phyloP scores from a whole-genome alignment of 1,284 basidiomycete genomes.

The Rhodotorula sp. region DNA sequence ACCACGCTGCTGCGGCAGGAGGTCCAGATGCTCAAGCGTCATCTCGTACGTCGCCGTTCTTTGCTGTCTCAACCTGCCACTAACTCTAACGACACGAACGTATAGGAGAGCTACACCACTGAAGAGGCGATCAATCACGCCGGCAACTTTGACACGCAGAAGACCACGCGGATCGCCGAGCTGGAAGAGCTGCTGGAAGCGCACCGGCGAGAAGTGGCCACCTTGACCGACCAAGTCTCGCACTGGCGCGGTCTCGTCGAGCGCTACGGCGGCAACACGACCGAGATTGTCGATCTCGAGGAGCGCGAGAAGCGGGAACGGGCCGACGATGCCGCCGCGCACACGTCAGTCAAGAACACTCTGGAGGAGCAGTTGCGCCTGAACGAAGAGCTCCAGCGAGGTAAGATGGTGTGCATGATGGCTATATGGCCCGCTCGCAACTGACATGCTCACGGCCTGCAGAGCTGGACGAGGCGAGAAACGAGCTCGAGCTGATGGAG shows the following conservation, averaged over 20 bases:
- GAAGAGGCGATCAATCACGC: slow-evolving; percentile 44
- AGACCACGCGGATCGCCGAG: slow-evolving; percentile 44
- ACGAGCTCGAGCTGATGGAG: slow-evolving; percentile 50
- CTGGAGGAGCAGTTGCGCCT: slow-evolving; percentile 31
- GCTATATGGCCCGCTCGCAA: no score
- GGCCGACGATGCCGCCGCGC: background rate
- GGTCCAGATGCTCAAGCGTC: slow-evolving; percentile 43
- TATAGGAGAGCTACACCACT: slow-evolving; percentile 42
- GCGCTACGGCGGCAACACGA: slow-evolving; percentile 38
- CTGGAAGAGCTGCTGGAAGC: slow-evolving; percentile 44
- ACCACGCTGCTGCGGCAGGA: slow-evolving; percentile 42
- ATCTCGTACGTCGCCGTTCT: slow-evolving; percentile 34
- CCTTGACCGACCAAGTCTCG: slow-evolving; percentile 32
- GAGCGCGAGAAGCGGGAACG: slow-evolving; percentile 13
- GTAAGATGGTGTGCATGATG: slow-evolving; percentile 9
- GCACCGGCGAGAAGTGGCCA: slow-evolving; percentile 42
- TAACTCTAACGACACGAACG: slow-evolving; percentile 6
- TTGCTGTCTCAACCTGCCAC: slow-evolving; percentile 4
- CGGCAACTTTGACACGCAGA: slow-evolving; percentile 43
- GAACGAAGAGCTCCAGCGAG: slow-evolving; percentile 41
- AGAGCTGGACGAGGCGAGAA: slow-evolving; percentile 42
- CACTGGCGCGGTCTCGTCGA: slow-evolving; percentile 38
- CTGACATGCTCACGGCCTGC: background rate
- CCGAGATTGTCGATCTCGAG: slow-evolving; percentile 35
- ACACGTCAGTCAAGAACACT: slow-evolving; percentile 1